phyloP scores from a whole-genome alignment of 768 basidiomycete genomes.

The Dentipellis sp. region DNA sequence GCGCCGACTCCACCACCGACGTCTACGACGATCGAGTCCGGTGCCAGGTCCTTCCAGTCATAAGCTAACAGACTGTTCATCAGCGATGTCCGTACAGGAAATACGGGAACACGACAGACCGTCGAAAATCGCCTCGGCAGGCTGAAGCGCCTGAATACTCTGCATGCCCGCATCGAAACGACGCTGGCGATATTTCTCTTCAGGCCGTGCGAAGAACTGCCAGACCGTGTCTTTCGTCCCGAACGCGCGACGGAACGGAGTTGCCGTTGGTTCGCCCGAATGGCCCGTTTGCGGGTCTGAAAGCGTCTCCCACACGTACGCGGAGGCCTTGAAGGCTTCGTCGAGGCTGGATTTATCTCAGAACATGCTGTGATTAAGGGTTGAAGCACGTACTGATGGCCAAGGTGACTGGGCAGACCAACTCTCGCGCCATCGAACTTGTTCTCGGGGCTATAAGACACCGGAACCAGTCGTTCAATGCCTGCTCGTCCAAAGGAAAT shows the following conservation, averaged over 20 bases:
- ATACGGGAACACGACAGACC: not conserved
- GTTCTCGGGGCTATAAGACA: slow-evolving; percentile 6
- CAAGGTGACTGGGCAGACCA: too few relatives aligned
- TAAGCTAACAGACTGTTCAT: not conserved
- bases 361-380: not conserved
- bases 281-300: slow-evolving; percentile 4
- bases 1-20: not conserved
- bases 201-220: not conserved
- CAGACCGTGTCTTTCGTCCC: not conserved
- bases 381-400: slow-evolving; percentile 6
- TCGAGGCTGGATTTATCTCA: not conserved
- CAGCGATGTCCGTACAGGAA: not conserved
- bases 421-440: too few relatives aligned
- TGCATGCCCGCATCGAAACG: slow-evolving; percentile 1
- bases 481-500: too few relatives aligned
- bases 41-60: not conserved
- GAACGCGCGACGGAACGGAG: slow-evolving; percentile 2
- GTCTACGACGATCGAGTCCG: not conserved
- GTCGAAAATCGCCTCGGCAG: not conserved
- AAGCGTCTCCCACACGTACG: slow-evolving; percentile 15
- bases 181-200: not conserved
- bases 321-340: slow-evolving; percentile 12
- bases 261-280: not conserved
- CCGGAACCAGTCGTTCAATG: not conserved
- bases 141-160: not conserved